Evolutionary conservation across 495 filamentous ascomycete species (phyloP).

Genomic region (Talaromyces borbonicus): DNA sequence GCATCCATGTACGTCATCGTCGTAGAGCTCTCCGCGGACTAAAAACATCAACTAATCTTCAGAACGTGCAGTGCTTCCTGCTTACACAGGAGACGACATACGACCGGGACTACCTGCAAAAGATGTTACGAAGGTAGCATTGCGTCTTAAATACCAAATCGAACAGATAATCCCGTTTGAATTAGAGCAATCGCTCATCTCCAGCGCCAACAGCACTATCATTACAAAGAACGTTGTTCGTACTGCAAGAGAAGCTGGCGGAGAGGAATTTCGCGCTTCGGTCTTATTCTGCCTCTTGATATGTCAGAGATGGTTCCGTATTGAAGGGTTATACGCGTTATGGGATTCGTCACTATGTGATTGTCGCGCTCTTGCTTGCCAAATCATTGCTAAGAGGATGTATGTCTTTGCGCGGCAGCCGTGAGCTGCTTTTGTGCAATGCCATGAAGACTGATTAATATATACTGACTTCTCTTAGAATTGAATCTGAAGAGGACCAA

Average conservation of each 20-base stretch:
- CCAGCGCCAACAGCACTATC: slow-evolving; percentile 67
- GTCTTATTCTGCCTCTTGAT: slow-evolving; percentile 81
- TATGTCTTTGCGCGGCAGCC: too few relatives aligned
- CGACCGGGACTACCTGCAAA: slow-evolving; percentile 45
- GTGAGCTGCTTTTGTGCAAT: too few relatives aligned
- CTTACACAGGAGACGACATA: slow-evolving; percentile 24
- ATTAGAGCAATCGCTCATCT: slow-evolving; percentile 60
- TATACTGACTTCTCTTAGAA: slow-evolving; percentile 31
- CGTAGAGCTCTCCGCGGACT: not conserved
- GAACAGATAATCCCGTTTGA: slow-evolving; percentile 84
- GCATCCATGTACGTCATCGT: slow-evolving; percentile 27
- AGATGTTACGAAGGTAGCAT: slow-evolving; percentile 76
- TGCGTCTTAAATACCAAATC: slow-evolving; percentile 84
- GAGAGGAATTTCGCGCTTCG: slow-evolving; percentile 61
- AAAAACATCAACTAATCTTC: slow-evolving; percentile 1
- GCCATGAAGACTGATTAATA: not conserved
- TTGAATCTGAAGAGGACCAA: slow-evolving; percentile 72
- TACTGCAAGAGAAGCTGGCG: slow-evolving; percentile 73
- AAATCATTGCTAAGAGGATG: slow-evolving; percentile 90
- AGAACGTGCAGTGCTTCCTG: slow-evolving; percentile 22
- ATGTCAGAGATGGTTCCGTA: slow-evolving; percentile 84
- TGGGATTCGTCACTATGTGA: slow-evolving; percentile 85
- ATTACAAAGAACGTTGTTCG: slow-evolving; percentile 70
- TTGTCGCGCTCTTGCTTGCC: slow-evolving; percentile 72
- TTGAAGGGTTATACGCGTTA: slow-evolving; percentile 68